Evolutionary conservation across 192 early-diverging fungal species (phyloP).

Genomic region (Kickxella alabastrina): DNA sequence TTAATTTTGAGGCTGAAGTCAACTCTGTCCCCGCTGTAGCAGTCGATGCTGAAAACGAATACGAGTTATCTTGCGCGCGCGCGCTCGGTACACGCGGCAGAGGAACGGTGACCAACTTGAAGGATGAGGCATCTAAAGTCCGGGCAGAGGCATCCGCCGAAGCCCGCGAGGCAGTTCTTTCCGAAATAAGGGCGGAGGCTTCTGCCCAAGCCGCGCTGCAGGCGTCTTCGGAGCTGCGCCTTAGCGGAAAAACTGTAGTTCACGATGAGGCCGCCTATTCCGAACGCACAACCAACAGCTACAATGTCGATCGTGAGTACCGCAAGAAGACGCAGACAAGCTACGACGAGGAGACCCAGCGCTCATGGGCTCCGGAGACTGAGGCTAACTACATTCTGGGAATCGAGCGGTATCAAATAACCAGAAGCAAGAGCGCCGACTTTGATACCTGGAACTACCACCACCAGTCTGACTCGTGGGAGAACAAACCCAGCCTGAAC

Average conservation of each 20-base stretch:
- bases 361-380: background rate
- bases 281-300: slow-evolving; percentile 1
- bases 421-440: background rate
- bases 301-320: slow-evolving; percentile 8
- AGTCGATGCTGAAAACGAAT: background rate
- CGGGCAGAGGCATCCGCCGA: slow-evolving; percentile 31
- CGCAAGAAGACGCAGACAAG: slow-evolving; percentile 4
- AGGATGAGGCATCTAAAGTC: slow-evolving; percentile 23
- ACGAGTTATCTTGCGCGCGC: slow-evolving; percentile 8
- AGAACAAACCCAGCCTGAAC: no score
- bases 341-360: slow-evolving; percentile 10
- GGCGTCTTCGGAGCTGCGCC: slow-evolving; percentile 37
- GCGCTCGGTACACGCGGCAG: slow-evolving; percentile 15
- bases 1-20: slow-evolving; percentile 2
- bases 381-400: slow-evolving; percentile 4
- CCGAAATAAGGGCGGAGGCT: slow-evolving; percentile 37
- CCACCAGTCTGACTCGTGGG: slow-evolving; percentile 6
- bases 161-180: slow-evolving; percentile 38
- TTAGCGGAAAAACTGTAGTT: slow-evolving; percentile 15
- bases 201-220: slow-evolving; percentile 37
- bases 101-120: background rate
- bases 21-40: slow-evolving; percentile 4
- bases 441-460: slow-evolving; percentile 10
- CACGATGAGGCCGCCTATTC: slow-evolving; percentile 29
- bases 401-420: slow-evolving; percentile 3